These are phyloP conservation scores for Hyaloscypha variabilis DNA, from an alignment of 495 filamentous ascomycete genomes.

Conservation along the genomic window DNA sequence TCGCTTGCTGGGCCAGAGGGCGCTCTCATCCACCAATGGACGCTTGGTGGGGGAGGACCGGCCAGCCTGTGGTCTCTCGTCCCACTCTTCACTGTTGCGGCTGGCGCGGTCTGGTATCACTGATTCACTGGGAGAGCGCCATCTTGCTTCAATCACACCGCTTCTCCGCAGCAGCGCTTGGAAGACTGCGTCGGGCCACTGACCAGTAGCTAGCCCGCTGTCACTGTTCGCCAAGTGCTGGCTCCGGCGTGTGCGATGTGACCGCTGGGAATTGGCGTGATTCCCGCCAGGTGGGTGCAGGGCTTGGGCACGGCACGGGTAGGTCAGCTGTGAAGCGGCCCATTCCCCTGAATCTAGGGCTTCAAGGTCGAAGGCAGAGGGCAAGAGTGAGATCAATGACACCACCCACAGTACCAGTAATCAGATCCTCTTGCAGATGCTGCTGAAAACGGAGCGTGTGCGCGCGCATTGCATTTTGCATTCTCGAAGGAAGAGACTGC, in stretches of 20 bases:
- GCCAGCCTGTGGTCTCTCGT: neutral
- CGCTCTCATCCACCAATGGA: neutral
- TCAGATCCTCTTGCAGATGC: neutral
- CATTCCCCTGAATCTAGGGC: constrained; percentile 22
- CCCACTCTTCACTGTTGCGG: too few species aligned
- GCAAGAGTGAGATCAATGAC: neutral
- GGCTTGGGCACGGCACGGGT: neutral
- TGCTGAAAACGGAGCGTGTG: neutral
- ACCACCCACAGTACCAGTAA: neutral
- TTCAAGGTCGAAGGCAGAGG: neutral
- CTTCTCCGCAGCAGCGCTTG: constrained; percentile 31
- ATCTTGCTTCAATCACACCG: constrained; percentile 26
- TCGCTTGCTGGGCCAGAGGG: constrained; percentile 10
- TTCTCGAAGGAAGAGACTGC: neutral
- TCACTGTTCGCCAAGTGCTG: constrained; percentile 2
- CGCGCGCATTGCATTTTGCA: neutral
- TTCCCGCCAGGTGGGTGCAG: neutral
- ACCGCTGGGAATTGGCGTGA: constrained; percentile 16
- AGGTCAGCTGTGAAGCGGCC: neutral
- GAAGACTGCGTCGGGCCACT: neutral
- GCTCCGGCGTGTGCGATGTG: constrained; percentile 18
- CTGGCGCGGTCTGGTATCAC: neutral
- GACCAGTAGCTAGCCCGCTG: neutral
- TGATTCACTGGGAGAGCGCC: neutral
- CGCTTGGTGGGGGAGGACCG: neutral